phyloP scores from a whole-genome alignment of 2,329 filamentous ascomycete genomes.

The Scorias spongiosa region DNA sequence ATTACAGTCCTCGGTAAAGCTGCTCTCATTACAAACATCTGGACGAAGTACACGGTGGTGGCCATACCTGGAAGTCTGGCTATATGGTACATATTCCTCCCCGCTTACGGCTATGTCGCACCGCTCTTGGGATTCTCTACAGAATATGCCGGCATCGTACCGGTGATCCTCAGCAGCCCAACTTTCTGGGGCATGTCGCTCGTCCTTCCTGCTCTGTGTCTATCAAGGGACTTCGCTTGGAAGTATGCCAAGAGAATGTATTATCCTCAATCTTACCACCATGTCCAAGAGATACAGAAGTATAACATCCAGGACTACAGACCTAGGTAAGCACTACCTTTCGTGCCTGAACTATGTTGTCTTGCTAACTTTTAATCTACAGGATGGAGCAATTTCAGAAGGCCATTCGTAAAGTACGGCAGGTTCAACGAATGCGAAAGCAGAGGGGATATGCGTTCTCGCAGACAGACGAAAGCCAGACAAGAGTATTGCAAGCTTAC shows the following conservation, averaged over 20 bases:
- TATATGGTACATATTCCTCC: conserved; percentile 83
- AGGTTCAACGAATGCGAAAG: conserved; percentile 98
- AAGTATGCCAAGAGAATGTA: conserved; percentile 98
- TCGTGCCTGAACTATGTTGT: neutral
- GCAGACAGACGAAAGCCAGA: conserved; percentile 92
- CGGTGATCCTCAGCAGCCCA: conserved; percentile 63
- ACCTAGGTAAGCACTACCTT: conserved; percentile 51
- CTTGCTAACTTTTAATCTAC: conserved; percentile 1
- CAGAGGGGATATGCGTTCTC: conserved; percentile 97
- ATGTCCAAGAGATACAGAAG: conserved; percentile 99
- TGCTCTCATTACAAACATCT: conserved; percentile 86
- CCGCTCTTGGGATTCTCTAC: conserved; percentile 66
- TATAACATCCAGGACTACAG: conserved; percentile 99
- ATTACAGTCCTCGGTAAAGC: conserved; percentile 90
- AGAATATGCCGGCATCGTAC: conserved; percentile 76
- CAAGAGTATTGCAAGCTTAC: conserved; percentile 87
- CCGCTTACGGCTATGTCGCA: conserved; percentile 71
- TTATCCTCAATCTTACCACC: conserved; percentile 85
- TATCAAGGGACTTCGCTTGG: conserved; percentile 83
- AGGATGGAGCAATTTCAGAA: conserved; percentile 99
- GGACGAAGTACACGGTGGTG: conserved; percentile 95
- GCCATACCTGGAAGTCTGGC: conserved; percentile 87
- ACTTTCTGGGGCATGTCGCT: conserved; percentile 87
- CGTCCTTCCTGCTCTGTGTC: conserved; percentile 63
- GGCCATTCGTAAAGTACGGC: conserved; percentile 92